A percentile compares a stretch with the other conserved stretches of the same genome.
Conservation (phyloP, 1,139 yeast species). For the Saccharomycopsis phalli region DNA sequence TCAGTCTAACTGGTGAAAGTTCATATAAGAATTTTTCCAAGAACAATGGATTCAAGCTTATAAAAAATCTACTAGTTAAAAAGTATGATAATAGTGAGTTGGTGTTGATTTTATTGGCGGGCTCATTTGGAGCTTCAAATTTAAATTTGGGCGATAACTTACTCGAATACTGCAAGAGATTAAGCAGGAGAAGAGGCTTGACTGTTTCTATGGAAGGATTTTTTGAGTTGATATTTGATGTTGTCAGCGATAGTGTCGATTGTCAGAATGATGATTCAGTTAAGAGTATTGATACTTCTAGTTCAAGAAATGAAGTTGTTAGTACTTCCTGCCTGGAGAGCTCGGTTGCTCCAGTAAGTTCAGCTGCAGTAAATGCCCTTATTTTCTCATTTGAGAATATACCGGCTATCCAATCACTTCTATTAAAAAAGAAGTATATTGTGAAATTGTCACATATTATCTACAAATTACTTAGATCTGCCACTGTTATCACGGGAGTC, state of each 20-base stretch:
- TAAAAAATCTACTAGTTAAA: conserved; percentile 37
- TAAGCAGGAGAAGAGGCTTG: conserved; percentile 21
- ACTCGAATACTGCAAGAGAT: conserved; percentile 18
- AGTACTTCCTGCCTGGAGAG: too few relatives aligned
- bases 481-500: too few relatives aligned
- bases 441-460: too few relatives aligned
- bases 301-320: too few relatives aligned
- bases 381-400: too few relatives aligned
- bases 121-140: conserved; percentile 35
- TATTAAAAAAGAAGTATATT: too few relatives aligned
- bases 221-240: conserved; percentile 25
- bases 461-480: too few relatives aligned
- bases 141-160: conserved; percentile 21
- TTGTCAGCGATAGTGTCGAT: conserved; percentile 24
- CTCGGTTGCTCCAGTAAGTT: too few relatives aligned
- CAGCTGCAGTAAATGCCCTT: too few relatives aligned
- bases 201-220: conserved; percentile 27
- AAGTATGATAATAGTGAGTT: conserved; percentile 39
- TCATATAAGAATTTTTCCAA: conserved; percentile 42
- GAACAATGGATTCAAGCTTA: conserved; percentile 45
- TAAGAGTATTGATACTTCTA: too few relatives aligned
- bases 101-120: conserved; percentile 30
- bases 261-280: too few relatives aligned
- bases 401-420: too few relatives aligned
- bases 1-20: conserved; percentile 39